These are phyloP conservation scores for Colletotrichum salicis DNA, from an alignment of 2,329 filamentous ascomycete genomes.

Conservation along the genomic window DNA sequence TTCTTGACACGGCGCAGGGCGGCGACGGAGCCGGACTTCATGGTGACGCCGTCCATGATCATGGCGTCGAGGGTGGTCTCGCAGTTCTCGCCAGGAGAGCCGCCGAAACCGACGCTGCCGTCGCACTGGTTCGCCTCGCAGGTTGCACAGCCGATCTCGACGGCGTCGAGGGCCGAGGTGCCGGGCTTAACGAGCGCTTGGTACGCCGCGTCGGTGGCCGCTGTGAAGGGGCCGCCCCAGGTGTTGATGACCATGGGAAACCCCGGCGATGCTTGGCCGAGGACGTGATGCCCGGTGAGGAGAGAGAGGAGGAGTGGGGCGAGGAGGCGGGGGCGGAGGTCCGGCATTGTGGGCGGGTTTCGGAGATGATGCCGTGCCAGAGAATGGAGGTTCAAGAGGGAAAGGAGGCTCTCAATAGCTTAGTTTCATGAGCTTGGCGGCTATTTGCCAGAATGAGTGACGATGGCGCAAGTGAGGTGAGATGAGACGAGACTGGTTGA, in stretches of 20 bases:
- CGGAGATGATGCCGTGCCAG: neutral
- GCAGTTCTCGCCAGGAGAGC: conserved; percentile 65
- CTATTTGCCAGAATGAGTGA: neutral
- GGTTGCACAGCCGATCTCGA: conserved; percentile 60
- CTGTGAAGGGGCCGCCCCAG: conserved; percentile 63
- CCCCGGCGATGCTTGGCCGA: conserved; percentile 47
- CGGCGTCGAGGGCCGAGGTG: conserved; percentile 59
- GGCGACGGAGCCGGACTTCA: conserved; percentile 65
- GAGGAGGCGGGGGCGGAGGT: conserved; percentile 10
- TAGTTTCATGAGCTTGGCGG: neutral
- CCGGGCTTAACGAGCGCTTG: conserved; percentile 45
- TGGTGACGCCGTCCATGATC: conserved; percentile 65
- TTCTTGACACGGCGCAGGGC: conserved; percentile 59
- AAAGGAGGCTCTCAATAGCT: neutral
- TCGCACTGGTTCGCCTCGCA: conserved; percentile 66
- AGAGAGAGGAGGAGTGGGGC: conserved; percentile 31
- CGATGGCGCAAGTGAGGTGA: conserved; percentile 4
- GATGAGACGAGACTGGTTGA: conserved; percentile 5
- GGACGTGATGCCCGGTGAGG: conserved; percentile 20
- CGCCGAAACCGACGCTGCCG: conserved; percentile 64
- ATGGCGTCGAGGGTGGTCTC: conserved; percentile 70
- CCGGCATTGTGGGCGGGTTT: conserved; percentile 14
- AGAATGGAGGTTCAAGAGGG: neutral
- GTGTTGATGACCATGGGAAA: conserved; percentile 65
- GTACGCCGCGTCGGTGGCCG: conserved; percentile 63